Evolutionary conservation across 225 moss, liverwort and hornwort genomes (phyloP).

Genomic region (Straminergon stramineum): DNA sequence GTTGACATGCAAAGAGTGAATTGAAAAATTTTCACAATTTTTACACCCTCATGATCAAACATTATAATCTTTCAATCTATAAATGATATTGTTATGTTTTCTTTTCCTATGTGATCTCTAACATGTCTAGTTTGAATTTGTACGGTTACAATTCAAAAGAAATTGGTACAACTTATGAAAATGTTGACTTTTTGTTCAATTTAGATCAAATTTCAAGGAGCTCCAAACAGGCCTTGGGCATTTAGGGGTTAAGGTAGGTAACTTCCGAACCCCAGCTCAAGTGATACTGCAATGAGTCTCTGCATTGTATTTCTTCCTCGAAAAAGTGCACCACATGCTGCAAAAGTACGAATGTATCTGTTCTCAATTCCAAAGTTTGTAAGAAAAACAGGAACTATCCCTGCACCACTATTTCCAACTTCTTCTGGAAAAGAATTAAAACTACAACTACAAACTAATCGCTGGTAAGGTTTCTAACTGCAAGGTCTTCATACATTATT

Average conservation of each 20-base stretch:
- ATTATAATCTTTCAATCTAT: no score
- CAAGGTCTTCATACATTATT: neutral
- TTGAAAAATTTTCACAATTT: no score
- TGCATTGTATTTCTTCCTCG: neutral
- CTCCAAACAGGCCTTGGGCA: no score
- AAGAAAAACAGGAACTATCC: neutral
- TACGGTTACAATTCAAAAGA: no score
- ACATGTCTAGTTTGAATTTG: no score
- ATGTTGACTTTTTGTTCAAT: no score
- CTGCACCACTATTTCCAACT: neutral
- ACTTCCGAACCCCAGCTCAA: neutral
- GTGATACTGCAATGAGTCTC: neutral
- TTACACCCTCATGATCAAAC: no score
- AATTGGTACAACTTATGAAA: no score
- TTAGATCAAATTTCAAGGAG: no score
- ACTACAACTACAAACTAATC: neutral
- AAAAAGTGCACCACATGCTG: neutral
- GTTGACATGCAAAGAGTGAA: no score
- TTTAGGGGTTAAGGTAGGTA: neutral
- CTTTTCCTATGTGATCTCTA: no score
- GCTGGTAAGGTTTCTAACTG: neutral
- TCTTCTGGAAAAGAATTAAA: neutral
- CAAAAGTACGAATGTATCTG: neutral
- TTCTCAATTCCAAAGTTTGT: neutral
- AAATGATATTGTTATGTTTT: no score